Evolutionary conservation across 2,329 filamentous ascomycete species (phyloP), one percentile per base, ranked within the genome.

Genomic region (Neobulgaria alba): DNA sequence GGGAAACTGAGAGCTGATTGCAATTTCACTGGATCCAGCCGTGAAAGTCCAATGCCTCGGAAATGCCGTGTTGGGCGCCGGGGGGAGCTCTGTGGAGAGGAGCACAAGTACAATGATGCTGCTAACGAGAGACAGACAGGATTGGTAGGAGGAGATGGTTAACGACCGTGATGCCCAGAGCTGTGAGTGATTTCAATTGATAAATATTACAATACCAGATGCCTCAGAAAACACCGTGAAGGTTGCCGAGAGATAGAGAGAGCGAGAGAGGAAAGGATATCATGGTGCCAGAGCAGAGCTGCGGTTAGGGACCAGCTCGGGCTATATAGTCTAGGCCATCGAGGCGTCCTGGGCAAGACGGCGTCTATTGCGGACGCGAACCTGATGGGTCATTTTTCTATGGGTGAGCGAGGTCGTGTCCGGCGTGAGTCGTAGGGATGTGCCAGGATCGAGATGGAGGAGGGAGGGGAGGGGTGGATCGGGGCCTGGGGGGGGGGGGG

Each of bases 1-100:
- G 32, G 17, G 37, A n/a, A 16, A 14, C 29, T 16, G 33, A 26
- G 35, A 42, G 33, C 19, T n/a, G 36, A 46, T 43, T 33, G 32
- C 23, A 23, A 37, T 26, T 53, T 55, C 54, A 57, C 54, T 51
- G 50, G 52, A 55, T 43, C 53, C 52, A 52, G 53, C 52, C 47
- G 51, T 57, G 51, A 52, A 52, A 50, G 18, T 23, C 30, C 16
- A 33, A 45, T 15, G 32, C 16, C 37, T 37, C 15, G n/a, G 32
- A 18, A 44, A 44, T 30, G 42, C 39, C 35, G 31, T 38, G 29
- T 36, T 23, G 17, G 17, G 17, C 26, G 36, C 19, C 29, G 20
- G n/a, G 33, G 12, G 38, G 10, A 21, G 31, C 26, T 3, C 16
- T 26, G 30, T 29, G 8, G 10, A 26, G 23, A 29, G 39, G 17